These are phyloP conservation scores for Wilcoxina mikolae DNA, from an alignment of 495 filamentous ascomycete genomes.

Conservation along the genomic window DNA sequence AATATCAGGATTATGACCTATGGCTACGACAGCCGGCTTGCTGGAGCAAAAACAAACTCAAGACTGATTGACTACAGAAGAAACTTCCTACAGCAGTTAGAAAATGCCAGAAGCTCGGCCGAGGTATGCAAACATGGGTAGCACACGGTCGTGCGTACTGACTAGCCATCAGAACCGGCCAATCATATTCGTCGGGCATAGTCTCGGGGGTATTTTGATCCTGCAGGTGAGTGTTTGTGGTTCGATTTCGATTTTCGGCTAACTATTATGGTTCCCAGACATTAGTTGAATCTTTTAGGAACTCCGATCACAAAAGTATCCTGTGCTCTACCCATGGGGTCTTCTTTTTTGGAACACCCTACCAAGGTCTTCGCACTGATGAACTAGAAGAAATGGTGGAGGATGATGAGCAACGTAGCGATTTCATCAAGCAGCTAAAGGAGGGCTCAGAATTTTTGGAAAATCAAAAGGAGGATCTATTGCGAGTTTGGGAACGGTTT, in stretches of 20 bases:
- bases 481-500: conserved; percentile 5
- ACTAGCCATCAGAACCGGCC: conserved; percentile 16
- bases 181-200: conserved; percentile 29
- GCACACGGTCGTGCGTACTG: not conserved
- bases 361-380: conserved; percentile 13
- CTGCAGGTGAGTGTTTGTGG: conserved; percentile 14
- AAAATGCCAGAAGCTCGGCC: conserved; percentile 16
- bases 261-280: not conserved
- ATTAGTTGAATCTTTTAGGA: conserved; percentile 3
- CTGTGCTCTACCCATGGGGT: conserved; percentile 12
- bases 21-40: conserved; percentile 28
- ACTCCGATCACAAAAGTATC: conserved; percentile 2
- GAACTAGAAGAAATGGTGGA: conserved; percentile 13
- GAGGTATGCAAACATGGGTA: too few relatives aligned
- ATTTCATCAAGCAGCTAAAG: not conserved
- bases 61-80: conserved; percentile 23
- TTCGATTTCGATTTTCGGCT: not conserved
- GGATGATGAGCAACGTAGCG: not conserved
- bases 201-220: conserved; percentile 29
- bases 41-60: conserved; percentile 1
- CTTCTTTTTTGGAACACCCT: conserved; percentile 25
- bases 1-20: conserved; percentile 27
- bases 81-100: conserved; percentile 22
- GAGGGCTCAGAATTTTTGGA: conserved; percentile 11
- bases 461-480: conserved; percentile 1